These are phyloP conservation scores for Karstenula rhodostoma DNA, from an alignment of 2,329 filamentous ascomycete genomes.

Conservation along the genomic window DNA sequence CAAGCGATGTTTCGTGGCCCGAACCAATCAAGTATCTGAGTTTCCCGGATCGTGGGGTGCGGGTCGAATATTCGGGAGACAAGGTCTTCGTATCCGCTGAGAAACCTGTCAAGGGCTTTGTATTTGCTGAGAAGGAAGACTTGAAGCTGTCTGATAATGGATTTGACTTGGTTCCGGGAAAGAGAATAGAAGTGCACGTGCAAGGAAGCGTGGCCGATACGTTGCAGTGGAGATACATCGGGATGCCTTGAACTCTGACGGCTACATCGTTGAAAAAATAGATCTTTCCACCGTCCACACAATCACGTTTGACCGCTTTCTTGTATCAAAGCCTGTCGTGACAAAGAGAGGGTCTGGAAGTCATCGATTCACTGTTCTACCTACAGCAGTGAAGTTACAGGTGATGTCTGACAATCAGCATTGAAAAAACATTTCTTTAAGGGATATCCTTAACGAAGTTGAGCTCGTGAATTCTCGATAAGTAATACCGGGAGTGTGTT, in stretches of 20 bases:
- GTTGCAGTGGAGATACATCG: conserved; percentile 29
- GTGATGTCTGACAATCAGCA: too few species aligned
- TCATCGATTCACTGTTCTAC: too few species aligned
- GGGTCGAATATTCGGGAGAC: conserved; percentile 19
- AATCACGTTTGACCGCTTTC: too few species aligned
- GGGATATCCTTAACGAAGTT: too few species aligned
- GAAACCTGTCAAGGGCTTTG: conserved; percentile 34
- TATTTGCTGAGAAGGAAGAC: conserved; percentile 28
- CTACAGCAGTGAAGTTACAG: too few species aligned
- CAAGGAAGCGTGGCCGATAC: conserved; percentile 15
- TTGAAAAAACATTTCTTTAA: too few species aligned
- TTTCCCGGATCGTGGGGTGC: conserved; percentile 23
- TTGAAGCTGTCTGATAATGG: conserved; percentile 37
- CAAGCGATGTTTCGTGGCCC: conserved; percentile 30
- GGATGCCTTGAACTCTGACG: background rate
- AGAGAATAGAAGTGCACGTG: conserved; percentile 26
- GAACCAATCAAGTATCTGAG: conserved; percentile 34
- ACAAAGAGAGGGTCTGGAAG: too few species aligned
- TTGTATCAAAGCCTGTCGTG: too few species aligned
- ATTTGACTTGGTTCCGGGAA: conserved; percentile 36
- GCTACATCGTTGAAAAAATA: background rate
- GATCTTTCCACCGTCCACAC: background rate
- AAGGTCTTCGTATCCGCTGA: conserved; percentile 17
- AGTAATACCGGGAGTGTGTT: too few species aligned
- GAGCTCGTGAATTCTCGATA: too few species aligned